Conservation (phyloP, 2,329 filamentous ascomycete species). For the Fusarium dlaminii region DNA sequence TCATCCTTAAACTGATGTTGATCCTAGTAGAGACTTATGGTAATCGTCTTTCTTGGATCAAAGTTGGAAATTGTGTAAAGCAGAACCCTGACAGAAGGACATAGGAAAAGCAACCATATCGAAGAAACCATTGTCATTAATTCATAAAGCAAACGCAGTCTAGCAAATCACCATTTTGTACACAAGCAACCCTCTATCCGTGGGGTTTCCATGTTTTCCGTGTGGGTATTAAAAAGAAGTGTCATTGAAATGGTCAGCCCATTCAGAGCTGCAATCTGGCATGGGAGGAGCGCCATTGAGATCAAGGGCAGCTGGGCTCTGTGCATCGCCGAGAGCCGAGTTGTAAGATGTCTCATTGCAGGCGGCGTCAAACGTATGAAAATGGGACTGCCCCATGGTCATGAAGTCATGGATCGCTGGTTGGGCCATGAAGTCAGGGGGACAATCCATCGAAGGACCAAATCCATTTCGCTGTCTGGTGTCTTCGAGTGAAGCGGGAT, state of each 20-base stretch:
- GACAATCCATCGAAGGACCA: constrained; percentile 41
- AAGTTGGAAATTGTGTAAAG: constrained; percentile 5
- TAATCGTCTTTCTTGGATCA: neutral
- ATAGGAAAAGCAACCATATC: constrained; percentile 4
- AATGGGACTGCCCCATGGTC: constrained; percentile 47
- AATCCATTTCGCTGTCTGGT: constrained; percentile 41
- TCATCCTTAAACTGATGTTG: neutral
- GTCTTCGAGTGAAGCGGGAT: constrained; percentile 44
- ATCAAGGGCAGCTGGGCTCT: constrained; percentile 42
- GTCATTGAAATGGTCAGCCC: constrained; percentile 46
- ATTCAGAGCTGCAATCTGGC: constrained; percentile 42
- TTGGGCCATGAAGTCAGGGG: constrained; percentile 43
- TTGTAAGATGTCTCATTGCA: constrained; percentile 53
- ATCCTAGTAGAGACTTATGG: neutral
- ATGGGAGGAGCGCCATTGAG: constrained; percentile 39
- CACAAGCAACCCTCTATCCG: constrained; percentile 39
- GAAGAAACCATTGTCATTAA: constrained; percentile 41
- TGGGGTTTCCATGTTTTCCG: constrained; percentile 16
- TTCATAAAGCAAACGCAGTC: constrained; percentile 43
- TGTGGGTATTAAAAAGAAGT: constrained; percentile 47
- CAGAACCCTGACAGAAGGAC: constrained; percentile 4
- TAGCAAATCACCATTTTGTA: constrained; percentile 41
- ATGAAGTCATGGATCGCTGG: constrained; percentile 42
- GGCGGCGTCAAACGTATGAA: constrained; percentile 53
- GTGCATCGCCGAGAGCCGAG: constrained; percentile 40